Evolutionary conservation across 2,329 filamentous ascomycete species (phyloP).

Genomic region (Hypoxylon sp.): DNA sequence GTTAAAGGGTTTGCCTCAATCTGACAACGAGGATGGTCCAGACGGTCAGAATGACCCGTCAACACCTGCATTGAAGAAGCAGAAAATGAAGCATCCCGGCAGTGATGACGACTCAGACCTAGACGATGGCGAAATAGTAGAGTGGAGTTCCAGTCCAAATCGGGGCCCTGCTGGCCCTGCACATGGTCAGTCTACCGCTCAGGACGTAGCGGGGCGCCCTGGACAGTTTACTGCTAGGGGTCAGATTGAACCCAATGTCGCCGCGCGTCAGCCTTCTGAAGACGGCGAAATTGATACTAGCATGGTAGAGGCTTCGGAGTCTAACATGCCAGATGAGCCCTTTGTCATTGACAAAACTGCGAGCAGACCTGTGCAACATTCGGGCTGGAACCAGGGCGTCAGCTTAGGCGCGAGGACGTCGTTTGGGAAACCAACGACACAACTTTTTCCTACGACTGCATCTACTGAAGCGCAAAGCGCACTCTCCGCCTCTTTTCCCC

Average conservation of each 20-base stretch:
- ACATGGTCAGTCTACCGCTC: background rate
- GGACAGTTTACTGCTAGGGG: background rate
- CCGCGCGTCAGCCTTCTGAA: constrained; percentile 37
- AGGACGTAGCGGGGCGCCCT: background rate
- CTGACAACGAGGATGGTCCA: constrained; percentile 41
- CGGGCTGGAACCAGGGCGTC: constrained; percentile 47
- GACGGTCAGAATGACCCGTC: constrained; percentile 18
- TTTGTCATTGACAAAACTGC: constrained; percentile 32
- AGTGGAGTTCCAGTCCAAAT: constrained; percentile 41
- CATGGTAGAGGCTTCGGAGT: constrained; percentile 5
- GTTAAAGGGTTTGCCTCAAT: constrained; percentile 50
- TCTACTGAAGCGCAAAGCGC: background rate
- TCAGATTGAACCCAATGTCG: background rate
- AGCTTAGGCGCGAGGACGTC: constrained; percentile 45
- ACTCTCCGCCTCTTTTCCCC: background rate
- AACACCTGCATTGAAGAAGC: constrained; percentile 44
- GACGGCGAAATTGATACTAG: constrained; percentile 36
- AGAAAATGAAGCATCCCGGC: constrained; percentile 35
- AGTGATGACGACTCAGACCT: constrained; percentile 43
- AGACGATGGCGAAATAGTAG: constrained; percentile 55
- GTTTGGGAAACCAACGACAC: constrained; percentile 40
- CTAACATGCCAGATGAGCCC: constrained; percentile 9
- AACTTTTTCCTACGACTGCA: constrained; percentile 29
- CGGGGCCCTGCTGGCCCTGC: constrained; percentile 8
- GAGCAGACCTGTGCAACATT: constrained; percentile 21